Conservation (phyloP, 129 eudicot genomes). For the Erigeron canadensis region DNA sequence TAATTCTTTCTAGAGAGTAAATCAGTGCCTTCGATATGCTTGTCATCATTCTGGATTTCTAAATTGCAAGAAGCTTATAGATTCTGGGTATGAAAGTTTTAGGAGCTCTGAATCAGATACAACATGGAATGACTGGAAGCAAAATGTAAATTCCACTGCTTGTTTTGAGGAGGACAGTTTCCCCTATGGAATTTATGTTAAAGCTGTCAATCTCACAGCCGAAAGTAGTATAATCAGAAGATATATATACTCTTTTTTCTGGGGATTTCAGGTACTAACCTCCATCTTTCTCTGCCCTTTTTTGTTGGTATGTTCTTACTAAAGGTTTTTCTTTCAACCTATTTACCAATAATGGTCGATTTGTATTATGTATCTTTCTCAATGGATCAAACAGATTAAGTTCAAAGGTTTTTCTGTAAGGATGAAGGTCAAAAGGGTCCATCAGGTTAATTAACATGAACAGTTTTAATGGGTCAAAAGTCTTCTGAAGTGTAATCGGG, state of each 20-base stretch:
- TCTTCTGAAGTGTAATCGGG: neutral
- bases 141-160: constrained; percentile 34
- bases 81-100: constrained; percentile 56
- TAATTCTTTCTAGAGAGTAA: constrained; percentile 63
- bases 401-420: neutral
- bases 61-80: constrained; percentile 50
- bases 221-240: constrained; percentile 42
- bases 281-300: neutral
- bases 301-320: neutral
- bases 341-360: neutral
- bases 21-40: constrained; percentile 80
- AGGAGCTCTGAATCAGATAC: neutral
- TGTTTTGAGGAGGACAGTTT: constrained; percentile 58
- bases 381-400: neutral
- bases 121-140: constrained; percentile 49
- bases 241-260: constrained; percentile 78
- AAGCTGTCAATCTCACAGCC: constrained; percentile 63
- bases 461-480: constrained; percentile 5
- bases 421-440: neutral
- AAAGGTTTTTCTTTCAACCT: neutral
- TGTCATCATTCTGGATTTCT: constrained; percentile 31
- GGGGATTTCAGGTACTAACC: constrained; percentile 89
- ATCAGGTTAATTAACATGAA: neutral
- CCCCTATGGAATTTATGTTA: constrained; percentile 61
- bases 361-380: neutral